Base-by-base conservation (phyloP, 2,329 filamentous ascomycete species). In the Aspergillus melleus region DNA sequence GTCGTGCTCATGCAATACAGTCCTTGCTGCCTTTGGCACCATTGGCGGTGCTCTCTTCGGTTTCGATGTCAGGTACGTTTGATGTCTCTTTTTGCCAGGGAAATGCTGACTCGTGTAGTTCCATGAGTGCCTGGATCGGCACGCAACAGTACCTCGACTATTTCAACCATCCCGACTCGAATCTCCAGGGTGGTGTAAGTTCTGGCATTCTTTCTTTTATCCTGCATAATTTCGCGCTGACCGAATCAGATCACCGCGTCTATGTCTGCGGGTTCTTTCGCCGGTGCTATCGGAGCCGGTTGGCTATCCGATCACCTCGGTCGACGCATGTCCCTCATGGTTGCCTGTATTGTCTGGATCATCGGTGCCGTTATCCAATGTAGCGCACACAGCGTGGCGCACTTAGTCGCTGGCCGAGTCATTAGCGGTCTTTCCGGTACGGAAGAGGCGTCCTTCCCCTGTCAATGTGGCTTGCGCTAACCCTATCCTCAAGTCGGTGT, bases 181-280 rank as follows among this genome's bases (percentile, higher is more conserved):
- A 75, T 52, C 64, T 76, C 6, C 74, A 76, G 60, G 74, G 74
- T 16, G 74, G 74, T 55, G 71, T 74, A 69, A 51, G 66, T 65
- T 22, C 16, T 12, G 46, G 26, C 20, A n/a, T 6, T 20, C 14
- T 2, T 0, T 1, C 11, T 46, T 19, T 6, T 11, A 39, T 12
- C 1, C 32, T 36, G 4, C 3, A 2, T 16, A 36, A 14, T 20
- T 19, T 14, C 3, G 29, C 36, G 46, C 12, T 49, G 32, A 50
- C 16, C 29, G 24, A 49, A 86, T 83, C 72, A 80, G 77, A 90
- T 91, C 69, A 88, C 86, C 0, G 88, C 89, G 22, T 79, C 87
- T 52, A 91, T 91, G 87, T 85, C 88, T 22, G 88, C 83, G 55
- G 89, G 89, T 36, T 90, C 88, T 0, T 90, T 86, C 78, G 73